Evolutionary conservation across 805 yeast genomes (phyloP).

Genomic region (Candida rishiriensis): DNA sequence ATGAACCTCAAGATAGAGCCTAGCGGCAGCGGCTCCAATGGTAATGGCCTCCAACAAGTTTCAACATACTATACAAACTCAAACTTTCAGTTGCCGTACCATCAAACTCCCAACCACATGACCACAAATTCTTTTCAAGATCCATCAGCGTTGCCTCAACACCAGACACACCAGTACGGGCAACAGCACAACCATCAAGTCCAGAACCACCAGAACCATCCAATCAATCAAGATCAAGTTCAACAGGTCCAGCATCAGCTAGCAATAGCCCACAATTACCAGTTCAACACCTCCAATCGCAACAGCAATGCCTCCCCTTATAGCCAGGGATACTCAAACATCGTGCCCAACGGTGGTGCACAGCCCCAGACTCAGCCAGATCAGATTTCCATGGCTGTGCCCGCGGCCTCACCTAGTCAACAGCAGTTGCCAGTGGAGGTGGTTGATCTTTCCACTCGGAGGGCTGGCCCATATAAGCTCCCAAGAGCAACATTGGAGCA

Average conservation of each 20-base stretch:
- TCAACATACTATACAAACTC: too few relatives aligned
- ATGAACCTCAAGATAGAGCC: too few relatives aligned
- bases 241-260: constrained; percentile 6
- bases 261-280: background rate
- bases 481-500: constrained; percentile 36
- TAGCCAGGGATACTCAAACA: too few relatives aligned
- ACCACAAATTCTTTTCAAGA: too few relatives aligned
- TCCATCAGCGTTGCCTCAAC: background rate
- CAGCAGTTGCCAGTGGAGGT: background rate
- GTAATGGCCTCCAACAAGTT: too few relatives aligned
- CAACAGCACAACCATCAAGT: background rate
- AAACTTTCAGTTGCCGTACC: too few relatives aligned
- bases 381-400: background rate
- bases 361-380: constrained; percentile 1
- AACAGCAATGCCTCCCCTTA: too few relatives aligned
- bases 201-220: constrained; percentile 2
- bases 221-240: constrained; percentile 3
- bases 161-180: background rate
- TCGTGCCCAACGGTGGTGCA: too few relatives aligned
- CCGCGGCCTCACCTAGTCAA: background rate
- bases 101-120: too few relatives aligned
- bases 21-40: too few relatives aligned
- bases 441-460: background rate
- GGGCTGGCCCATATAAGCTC: constrained; percentile 9
- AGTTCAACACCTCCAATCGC: too few relatives aligned